Base-by-base conservation (phyloP, 2,329 filamentous ascomycete genomes). In the Fusarium penzigii region DNA sequence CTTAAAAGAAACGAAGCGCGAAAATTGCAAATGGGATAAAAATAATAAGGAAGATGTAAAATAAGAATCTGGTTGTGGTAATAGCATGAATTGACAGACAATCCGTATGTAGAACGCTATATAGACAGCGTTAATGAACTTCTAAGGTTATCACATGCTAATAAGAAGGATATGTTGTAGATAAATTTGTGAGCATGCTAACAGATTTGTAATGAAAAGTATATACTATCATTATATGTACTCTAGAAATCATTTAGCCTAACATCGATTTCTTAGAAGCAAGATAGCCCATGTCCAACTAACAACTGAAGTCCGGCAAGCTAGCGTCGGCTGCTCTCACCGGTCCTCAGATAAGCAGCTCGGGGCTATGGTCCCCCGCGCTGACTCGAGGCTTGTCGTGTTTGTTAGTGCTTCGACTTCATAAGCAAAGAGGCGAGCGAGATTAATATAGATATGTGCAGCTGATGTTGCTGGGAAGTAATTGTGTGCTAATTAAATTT, bases 371-470 rank as follows among this genome's bases (percentile, higher is more conserved):
- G 42, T 29, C 25, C n/a, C 29, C n/a, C 42, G 17, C 6, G 32
- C 11, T 3, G 42, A 13, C 14, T 44, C 42, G 3, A 44, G 6
- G 42, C 32, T n/a, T 16, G 42, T 44, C 10, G 20, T 32, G 42
- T 4, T 32, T 44, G 29, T 34, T 20, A 44, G 10, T 13, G 42
- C 42, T 9, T 44, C 42, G 25, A 44, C 42, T 32, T 44, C 20
- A 16, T 29, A 44, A n/a, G 29, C 42, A 39, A 50, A 50, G n/a
- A 50, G 41, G 20, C 39, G 48, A 41, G 34, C 29, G 2, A 50
- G 29, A 12, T 50, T 39, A 9, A 43, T 17, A 29, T 46, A 46
- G 16, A 50, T 38, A 42, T 50, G 48, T 14, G 39, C 48, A 2
- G 48, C 42, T 14, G 48, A 50, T 34, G 48, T 29, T 7, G 29